A percentile compares a stretch with the other conserved stretches of the same genome.
These are phyloP conservation scores for Backusella sp. DNA, from an alignment of 192 early-diverging fungal species.

Conservation along the genomic window DNA sequence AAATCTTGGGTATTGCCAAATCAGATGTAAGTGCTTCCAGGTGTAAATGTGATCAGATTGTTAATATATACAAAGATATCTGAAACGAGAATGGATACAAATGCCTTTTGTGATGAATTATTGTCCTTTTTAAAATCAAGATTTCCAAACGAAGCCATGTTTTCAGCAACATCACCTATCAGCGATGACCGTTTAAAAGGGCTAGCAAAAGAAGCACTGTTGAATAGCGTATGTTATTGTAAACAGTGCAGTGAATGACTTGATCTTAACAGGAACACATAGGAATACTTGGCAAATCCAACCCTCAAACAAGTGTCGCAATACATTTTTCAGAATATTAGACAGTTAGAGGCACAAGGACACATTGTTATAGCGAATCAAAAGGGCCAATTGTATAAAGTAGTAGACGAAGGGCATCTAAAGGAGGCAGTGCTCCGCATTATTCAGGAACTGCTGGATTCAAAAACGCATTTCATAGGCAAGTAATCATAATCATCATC, in stretches of 20 bases:
- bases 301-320: not conserved
- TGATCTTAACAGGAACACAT: not conserved
- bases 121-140: not conserved
- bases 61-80: not conserved
- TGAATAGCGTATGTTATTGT: not conserved
- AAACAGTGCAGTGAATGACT: not conserved
- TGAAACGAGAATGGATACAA: not conserved
- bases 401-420: not conserved
- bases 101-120: not conserved
- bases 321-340: not conserved
- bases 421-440: not conserved
- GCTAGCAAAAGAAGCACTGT: not conserved
- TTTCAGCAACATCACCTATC: not conserved
- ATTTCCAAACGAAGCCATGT: not conserved
- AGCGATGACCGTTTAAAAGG: not conserved
- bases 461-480: not conserved
- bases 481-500: not conserved
- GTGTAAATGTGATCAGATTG: not conserved
- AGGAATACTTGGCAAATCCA: not conserved
- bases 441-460: not conserved
- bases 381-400: not conserved
- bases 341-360: not conserved
- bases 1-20: not conserved
- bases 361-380: not conserved
- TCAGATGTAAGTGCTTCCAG: not conserved